Base-by-base conservation (phyloP, 2,329 filamentous ascomycete species). In the Truncatella angustata region DNA sequence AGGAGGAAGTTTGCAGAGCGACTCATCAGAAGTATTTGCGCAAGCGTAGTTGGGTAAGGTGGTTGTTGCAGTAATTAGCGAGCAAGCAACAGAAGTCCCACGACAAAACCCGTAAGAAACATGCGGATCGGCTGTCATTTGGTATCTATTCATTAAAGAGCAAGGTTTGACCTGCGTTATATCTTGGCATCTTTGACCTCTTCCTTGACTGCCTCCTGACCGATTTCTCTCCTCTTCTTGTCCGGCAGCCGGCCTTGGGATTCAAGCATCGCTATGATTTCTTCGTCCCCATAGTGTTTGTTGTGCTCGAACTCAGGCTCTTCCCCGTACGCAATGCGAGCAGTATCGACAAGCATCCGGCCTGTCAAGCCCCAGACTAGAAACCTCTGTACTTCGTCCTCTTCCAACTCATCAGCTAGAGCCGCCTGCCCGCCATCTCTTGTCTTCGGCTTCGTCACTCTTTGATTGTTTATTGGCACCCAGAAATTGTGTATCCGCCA, bases 291-390 rank as follows among this genome's bases (percentile, higher is more conserved):
- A 61, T 73, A 77, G 49, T 74, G 70, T 3, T 64, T 60, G 50
- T 82, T 83, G 58, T 83, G 79, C 73, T 95, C 90, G 68, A 96
- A 96, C 66, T 91, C 87, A 4, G 93, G 93, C 65, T 90, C 84
- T 71, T 88, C 81, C 2, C 73, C 87, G 67, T 94, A 97, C 18
- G 92, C 93, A 16, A 96, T 79, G 56, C 90, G 78, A 30, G 93
- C 92, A 4, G 88, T 87, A 71, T 97, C 93, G 4, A 97, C 90
- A 50, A 97, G 69, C 50, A 97, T 93, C 49, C 91, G 78, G 3
- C 91, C 93, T 49, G 93, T 97, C 90, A 97, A 93, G 14, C 93
- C 93, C 81, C 92, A 97, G 4, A 97, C 91, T 60, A 88, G 85
- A 71, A 94, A 96, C 34, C 88, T 77, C 37, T 73, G 73, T 63